Base-by-base conservation (phyloP, 352 stramenopile species). In the Pythium aquatile region DNA sequence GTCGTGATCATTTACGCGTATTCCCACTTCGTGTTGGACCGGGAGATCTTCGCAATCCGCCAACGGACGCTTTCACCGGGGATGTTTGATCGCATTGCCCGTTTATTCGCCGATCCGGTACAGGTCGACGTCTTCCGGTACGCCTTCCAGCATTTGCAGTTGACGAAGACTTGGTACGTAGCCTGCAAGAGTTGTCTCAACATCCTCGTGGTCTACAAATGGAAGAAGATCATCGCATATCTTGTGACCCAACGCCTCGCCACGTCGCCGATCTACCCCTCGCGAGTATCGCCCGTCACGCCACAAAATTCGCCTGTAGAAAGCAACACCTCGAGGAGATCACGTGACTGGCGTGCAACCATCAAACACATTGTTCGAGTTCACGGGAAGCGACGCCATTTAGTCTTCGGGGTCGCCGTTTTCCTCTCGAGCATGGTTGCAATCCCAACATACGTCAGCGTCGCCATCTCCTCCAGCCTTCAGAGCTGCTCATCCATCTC, bases 81-180 rank as follows among this genome's bases (percentile, higher is more conserved):
- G 0, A 63, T 40, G 40, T 73, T 59, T 32, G 66, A 69, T 14
- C 61, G 39, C 20, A 69, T 62, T 5, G 70, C 65, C 1, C 70
- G 66, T 0, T 17, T 73, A 6, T 76, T 76, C 56, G 62, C 62
- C 1, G 70, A 73, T 54, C 65, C 69, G 26, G 49, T 71, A 14
- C 42, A 73, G 39, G 35, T 68, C 16, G 52, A 54, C 5, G 42
- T 73, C 5, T 73, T 73, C 44, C 61, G 65, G 20, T 58, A 51
- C 44, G 65, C 54, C 1, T 73, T 73, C 52, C 6, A 20, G 5
- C 52, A 67, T 13, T 35, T 73, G 33, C 65, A 70, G 53, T 51
- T 76, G 26, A 57, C 61, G 16, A 67, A 62, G 20, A 28, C 30
- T 3, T 63, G 49, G 40, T 66, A 56, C 5, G 2, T 70, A 17